Conservation (phyloP, 371 early-diverging fungal genomes). For the Nematocida major region DNA sequence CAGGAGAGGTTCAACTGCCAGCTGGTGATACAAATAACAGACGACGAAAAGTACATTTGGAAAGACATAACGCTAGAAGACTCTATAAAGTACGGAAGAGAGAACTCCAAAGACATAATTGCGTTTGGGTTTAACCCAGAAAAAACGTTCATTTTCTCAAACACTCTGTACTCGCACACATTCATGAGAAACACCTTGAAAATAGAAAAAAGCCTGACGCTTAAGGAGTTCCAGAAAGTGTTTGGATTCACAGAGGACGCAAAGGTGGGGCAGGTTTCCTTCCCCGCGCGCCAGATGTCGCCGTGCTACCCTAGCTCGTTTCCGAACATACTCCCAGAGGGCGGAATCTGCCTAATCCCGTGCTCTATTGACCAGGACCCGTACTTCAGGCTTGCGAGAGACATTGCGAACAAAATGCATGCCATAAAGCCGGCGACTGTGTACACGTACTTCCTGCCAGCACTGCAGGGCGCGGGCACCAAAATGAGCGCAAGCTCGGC, state of each 20-base stretch:
- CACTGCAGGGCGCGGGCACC: conserved; percentile 72
- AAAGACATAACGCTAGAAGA: conserved; percentile 78
- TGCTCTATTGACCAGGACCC: conserved; percentile 99
- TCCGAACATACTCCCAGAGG: conserved; percentile 64
- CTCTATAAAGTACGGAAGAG: conserved; percentile 70
- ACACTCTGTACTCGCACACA: conserved; percentile 80
- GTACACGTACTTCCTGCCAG: conserved; percentile 91
- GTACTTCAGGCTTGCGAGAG: conserved; percentile 95
- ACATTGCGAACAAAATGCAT: conserved; percentile 82
- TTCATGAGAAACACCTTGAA: conserved; percentile 58
- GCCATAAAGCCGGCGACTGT: conserved; percentile 88
- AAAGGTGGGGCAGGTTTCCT: conserved; percentile 60
- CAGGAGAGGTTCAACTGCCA: conserved; percentile 91
- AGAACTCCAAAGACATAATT: conserved; percentile 91
- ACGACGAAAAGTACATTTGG: conserved; percentile 98
- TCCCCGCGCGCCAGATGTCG: conserved; percentile 62
- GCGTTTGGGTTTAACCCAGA: conserved; percentile 92
- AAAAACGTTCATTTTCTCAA: conserved; percentile 94
- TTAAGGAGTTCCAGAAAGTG: conserved; percentile 62
- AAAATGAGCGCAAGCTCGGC: conserved; percentile 94
- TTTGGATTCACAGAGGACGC: conserved; percentile 59
- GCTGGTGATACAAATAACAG: conserved; percentile 94
- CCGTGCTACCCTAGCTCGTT: conserved; percentile 62
- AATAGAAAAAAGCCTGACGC: conserved; percentile 56
- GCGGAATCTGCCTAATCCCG: conserved; percentile 89